These are phyloP conservation scores for Magnolia kwangsiensis DNA, from an alignment of 164 flowering plant genomes.

Conservation along the genomic window DNA sequence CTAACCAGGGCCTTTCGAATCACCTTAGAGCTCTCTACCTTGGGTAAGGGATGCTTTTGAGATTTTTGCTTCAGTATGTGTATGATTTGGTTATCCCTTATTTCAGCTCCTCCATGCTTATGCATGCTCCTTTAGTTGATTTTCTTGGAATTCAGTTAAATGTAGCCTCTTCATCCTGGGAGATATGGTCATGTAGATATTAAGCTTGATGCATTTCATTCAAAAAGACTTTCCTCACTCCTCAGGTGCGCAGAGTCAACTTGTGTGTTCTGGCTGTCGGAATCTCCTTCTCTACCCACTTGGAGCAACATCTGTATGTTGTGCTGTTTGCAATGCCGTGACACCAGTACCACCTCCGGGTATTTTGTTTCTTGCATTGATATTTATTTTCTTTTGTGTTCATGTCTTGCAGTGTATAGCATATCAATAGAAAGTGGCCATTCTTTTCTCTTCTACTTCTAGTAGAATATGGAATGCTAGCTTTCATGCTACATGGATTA, in stretches of 20 bases:
- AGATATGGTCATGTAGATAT: background rate
- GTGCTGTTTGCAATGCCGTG: conserved; percentile 94
- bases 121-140: background rate
- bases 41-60: too few species aligned
- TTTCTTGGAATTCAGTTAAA: background rate
- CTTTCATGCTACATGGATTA: too few species aligned
- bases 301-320: conserved; percentile 88
- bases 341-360: conserved; percentile 93
- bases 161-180: background rate
- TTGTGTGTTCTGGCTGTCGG: conserved; percentile 91
- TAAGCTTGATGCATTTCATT: background rate
- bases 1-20: too few species aligned
- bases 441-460: too few species aligned
- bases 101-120: background rate
- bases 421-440: too few species aligned
- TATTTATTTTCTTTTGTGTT: background rate
- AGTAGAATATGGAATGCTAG: too few species aligned
- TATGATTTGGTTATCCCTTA: background rate
- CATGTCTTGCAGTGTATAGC: too few species aligned
- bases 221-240: background rate
- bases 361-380: conserved; percentile 15
- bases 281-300: conserved; percentile 77
- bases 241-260: conserved; percentile 77
- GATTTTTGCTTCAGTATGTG: too few species aligned
- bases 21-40: too few species aligned